Conservation (phyloP, 2,329 filamentous ascomycete species). For the Cladosporium sp. region DNA sequence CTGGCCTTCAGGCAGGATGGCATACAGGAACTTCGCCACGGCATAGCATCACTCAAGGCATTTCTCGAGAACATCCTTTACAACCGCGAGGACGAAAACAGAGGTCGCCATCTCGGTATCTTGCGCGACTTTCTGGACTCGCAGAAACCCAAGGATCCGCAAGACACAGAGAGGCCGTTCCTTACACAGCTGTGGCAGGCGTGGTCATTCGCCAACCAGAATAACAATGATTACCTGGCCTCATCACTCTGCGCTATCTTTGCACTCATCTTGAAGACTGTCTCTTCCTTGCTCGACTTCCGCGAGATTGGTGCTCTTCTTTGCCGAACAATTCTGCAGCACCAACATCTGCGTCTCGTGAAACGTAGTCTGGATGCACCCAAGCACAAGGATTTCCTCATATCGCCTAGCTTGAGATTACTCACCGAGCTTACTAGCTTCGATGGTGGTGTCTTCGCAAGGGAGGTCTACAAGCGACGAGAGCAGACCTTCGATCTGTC, state of each 20-base stretch:
- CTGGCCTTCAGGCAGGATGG: constrained; percentile 66
- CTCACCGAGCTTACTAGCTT: constrained; percentile 80
- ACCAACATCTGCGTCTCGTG: constrained; percentile 73
- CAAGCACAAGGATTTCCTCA: constrained; percentile 79
- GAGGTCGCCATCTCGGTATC: constrained; percentile 51
- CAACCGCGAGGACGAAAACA: constrained; percentile 46
- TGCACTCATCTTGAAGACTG: constrained; percentile 71
- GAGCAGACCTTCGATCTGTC: constrained; percentile 68
- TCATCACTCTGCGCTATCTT: constrained; percentile 77
- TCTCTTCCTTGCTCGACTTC: constrained; percentile 70
- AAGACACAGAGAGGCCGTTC: constrained; percentile 58
- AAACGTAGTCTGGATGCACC: constrained; percentile 73
- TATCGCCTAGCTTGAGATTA: constrained; percentile 80
- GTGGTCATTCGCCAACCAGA: constrained; percentile 77
- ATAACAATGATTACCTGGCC: constrained; percentile 74
- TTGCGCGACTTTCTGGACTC: constrained; percentile 65
- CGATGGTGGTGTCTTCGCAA: constrained; percentile 77
- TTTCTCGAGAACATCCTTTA: constrained; percentile 63
- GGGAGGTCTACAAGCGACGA: constrained; percentile 65
- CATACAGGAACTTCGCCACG: constrained; percentile 61
- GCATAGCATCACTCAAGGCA: constrained; percentile 63
- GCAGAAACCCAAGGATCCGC: constrained; percentile 46
- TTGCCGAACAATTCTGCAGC: constrained; percentile 75
- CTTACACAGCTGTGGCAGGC: constrained; percentile 78
- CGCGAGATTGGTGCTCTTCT: constrained; percentile 70